These are phyloP conservation scores for Petunia hybrid DNA, from an alignment of 305 asterid genomes.

Conservation along the genomic window DNA sequence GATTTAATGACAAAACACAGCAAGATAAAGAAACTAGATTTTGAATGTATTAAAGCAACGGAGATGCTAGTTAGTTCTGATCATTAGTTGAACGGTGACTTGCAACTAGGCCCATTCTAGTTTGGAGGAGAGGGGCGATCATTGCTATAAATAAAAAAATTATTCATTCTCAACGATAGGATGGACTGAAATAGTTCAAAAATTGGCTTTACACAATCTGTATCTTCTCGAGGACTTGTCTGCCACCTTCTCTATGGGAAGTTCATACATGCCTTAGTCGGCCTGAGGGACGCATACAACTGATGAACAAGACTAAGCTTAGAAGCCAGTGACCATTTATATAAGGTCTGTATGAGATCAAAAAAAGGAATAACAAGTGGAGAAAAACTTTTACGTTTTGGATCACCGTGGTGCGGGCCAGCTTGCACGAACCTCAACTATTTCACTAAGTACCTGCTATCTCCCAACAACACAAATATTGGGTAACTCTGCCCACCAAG, in stretches of 20 bases:
- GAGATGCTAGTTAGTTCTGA: not conserved
- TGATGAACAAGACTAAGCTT: constrained; percentile 12
- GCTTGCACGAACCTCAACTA: no score
- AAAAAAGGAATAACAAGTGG: not conserved
- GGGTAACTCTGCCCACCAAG: no score
- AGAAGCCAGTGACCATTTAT: not conserved
- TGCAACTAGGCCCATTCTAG: not conserved
- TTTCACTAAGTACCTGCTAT: no score
- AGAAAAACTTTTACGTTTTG: not conserved
- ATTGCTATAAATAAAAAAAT: not conserved
- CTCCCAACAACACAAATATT: no score
- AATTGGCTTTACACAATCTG: not conserved
- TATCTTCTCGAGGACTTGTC: not conserved
- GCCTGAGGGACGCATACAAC: not conserved
- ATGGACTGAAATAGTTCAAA: constrained; percentile 12
- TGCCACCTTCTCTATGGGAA: not conserved
- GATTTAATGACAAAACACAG: not conserved
- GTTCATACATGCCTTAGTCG: not conserved
- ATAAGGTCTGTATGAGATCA: constrained; percentile 9
- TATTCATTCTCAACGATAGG: constrained; percentile 3
- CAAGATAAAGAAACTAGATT: not conserved
- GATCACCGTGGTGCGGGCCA: no score
- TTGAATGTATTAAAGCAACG: constrained; percentile 13
- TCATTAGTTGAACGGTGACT: not conserved
- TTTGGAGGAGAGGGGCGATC: not conserved